Percentiles rank a stretch among this genome's conserved stretches.
Conservation (phyloP, 2,329 filamentous ascomycete genomes). For the Cadophora sp. region DNA sequence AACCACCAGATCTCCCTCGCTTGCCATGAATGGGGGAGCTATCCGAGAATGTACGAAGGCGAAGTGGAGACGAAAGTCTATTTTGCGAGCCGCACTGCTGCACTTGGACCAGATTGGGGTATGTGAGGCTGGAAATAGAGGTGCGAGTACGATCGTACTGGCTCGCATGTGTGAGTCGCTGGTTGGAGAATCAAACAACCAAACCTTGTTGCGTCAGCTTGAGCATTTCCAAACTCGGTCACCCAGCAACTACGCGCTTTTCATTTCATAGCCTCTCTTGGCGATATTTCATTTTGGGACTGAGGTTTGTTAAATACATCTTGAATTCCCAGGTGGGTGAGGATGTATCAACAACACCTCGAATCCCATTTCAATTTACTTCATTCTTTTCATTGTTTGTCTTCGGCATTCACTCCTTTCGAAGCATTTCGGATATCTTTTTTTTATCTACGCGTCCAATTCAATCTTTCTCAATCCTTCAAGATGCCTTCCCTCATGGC, state of each 20-base stretch:
- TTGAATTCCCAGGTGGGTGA: neutral
- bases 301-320: constrained; percentile 1
- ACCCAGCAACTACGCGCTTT: neutral
- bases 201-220: neutral
- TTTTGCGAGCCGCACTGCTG: neutral
- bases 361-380: neutral
- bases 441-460: neutral
- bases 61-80: neutral
- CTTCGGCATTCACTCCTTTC: neutral
- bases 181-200: neutral
- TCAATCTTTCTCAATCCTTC: neutral
- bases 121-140: neutral
- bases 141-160: neutral
- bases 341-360: neutral
- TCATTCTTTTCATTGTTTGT: neutral
- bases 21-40: neutral
- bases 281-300: neutral
- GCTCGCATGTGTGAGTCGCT: neutral
- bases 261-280: neutral
- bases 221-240: constrained; percentile 2
- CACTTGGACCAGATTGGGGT: neutral
- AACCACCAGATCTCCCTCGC: neutral
- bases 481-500: constrained; percentile 20
- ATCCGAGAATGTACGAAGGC: neutral
- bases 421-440: neutral